Conservation (phyloP, 768 basidiomycete species). For the Scleroderma bovista region DNA sequence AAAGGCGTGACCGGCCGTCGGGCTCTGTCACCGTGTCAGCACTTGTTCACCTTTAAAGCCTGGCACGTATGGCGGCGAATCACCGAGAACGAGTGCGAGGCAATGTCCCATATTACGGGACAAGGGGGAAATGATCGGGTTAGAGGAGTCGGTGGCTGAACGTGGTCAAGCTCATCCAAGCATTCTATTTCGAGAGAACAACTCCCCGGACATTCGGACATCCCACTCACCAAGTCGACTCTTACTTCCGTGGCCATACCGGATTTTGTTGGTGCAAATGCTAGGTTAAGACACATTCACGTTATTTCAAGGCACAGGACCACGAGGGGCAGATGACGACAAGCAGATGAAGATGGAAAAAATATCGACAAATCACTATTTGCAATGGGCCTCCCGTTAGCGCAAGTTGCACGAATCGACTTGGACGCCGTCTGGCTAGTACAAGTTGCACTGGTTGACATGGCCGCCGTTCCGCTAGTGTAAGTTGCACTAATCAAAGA, state of each 20-base stretch:
- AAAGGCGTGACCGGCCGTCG: not conserved
- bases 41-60: not conserved
- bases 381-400: too few relatives aligned
- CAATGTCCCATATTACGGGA: not conserved
- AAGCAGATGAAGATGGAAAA: not conserved
- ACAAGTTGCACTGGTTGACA: too few relatives aligned
- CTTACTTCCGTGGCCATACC: constrained; percentile 2
- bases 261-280: not conserved
- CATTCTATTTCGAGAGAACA: not conserved
- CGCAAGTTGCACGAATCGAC: too few relatives aligned
- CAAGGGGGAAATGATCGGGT: not conserved
- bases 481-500: too few relatives aligned
- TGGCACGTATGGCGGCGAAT: too few relatives aligned
- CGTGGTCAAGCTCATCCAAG: too few relatives aligned
- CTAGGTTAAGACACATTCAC: not conserved
- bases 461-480: too few relatives aligned
- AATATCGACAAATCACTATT: not conserved
- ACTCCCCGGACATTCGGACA: constrained; percentile 1
- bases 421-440: too few relatives aligned
- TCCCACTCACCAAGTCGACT: not conserved
- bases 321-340: not conserved
- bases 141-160: not conserved
- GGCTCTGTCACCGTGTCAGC: not conserved
- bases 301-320: not conserved
- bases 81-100: not conserved